Evolutionary conservation across 2,329 filamentous ascomycete species (phyloP), one percentile per base, ranked within the genome.

Genomic region (Cladosporium sp.): DNA sequence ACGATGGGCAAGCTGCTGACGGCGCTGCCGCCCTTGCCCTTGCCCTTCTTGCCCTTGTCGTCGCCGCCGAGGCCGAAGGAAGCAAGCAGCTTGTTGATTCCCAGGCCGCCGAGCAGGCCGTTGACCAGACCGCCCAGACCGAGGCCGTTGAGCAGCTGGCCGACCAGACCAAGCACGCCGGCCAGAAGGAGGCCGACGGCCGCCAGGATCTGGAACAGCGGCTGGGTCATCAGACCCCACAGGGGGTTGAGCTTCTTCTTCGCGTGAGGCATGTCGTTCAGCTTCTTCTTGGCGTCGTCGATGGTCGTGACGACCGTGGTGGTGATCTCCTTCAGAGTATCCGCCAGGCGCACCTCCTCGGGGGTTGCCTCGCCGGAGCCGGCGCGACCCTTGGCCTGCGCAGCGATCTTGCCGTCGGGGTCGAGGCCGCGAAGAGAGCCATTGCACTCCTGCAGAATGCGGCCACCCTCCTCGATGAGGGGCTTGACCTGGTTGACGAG

Each of bases 171-270:
- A 6, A 96, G 77, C 0, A 96, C 90, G 68, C 91, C 90, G 45
- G 77, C 84, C 54, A 96, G 76, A 56, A 96, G 70, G 53, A 96
- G 73, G 18, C 91, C 91, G 40, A 96, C 90, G 9, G 88, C 90
- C 7, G 90, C 89, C 43, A 96, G 80, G 66, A 96, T 96, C 78
- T 96, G 91, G 79, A 90, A 89, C 18, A 96, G 75, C 9, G 91
- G 91, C 76, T 96, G 89, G 30, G 83, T 83, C 58, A 93, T 75
- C 43, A 96, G 76, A 24, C 76, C 83, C 89, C 90, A 95, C 24
- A 96, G 82, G 9, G 91, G 90, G 73, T 92, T 96, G 54, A 96
- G 79, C 75, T 92, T 85, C 79, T 95, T 92, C 85, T 96, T 95
- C 38, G 89, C 91, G 59, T 95, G 87, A 5, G 91, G 90, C 88